A percentile compares a stretch with the other conserved stretches of the same genome.
These are phyloP conservation scores for Coniferiporia weirii DNA, from an alignment of 1,284 basidiomycete genomes.

Conservation along the genomic window DNA sequence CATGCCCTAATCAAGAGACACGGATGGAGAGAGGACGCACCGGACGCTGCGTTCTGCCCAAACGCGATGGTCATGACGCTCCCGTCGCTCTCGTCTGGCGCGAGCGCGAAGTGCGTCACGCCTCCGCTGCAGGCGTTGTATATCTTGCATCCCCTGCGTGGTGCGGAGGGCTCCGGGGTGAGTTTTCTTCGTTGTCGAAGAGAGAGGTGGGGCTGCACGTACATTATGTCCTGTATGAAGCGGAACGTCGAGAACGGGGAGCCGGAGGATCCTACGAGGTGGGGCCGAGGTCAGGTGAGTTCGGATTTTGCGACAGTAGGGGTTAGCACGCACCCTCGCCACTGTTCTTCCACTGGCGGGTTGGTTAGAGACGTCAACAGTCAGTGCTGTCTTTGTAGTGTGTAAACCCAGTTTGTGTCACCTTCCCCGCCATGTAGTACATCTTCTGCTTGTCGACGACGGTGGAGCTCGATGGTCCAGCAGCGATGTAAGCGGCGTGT, in stretches of 20 bases:
- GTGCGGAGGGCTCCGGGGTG: background rate
- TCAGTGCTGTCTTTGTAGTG: too few relatives aligned
- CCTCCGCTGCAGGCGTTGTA: slow-evolving; percentile 70
- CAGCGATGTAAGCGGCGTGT: slow-evolving; percentile 63
- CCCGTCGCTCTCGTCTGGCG: slow-evolving; percentile 60
- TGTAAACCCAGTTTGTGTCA: slow-evolving; percentile 22
- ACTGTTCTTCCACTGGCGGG: slow-evolving; percentile 83
- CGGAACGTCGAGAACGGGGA: slow-evolving; percentile 81
- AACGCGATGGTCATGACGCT: slow-evolving; percentile 78
- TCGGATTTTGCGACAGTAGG: slow-evolving; percentile 16
- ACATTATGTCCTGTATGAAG: slow-evolving; percentile 78
- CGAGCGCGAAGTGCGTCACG: slow-evolving; percentile 83
- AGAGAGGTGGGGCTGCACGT: too few relatives aligned
- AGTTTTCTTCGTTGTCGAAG: too few relatives aligned
- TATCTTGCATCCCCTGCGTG: slow-evolving; percentile 66
- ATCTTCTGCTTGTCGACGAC: slow-evolving; percentile 81
- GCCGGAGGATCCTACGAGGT: slow-evolving; percentile 58
- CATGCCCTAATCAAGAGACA: slow-evolving; percentile 8
- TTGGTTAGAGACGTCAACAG: slow-evolving; percentile 9
- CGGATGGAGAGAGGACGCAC: slow-evolving; percentile 31
- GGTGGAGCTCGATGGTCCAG: slow-evolving; percentile 79
- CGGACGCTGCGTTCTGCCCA: slow-evolving; percentile 79
- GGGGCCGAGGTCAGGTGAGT: slow-evolving; percentile 12
- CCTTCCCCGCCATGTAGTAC: slow-evolving; percentile 83
- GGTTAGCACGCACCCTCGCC: slow-evolving; percentile 64